Percentiles rank a stretch among this genome's conserved stretches.
Conservation (phyloP, 768 basidiomycete genomes). For the Pleurotus sapidus region DNA sequence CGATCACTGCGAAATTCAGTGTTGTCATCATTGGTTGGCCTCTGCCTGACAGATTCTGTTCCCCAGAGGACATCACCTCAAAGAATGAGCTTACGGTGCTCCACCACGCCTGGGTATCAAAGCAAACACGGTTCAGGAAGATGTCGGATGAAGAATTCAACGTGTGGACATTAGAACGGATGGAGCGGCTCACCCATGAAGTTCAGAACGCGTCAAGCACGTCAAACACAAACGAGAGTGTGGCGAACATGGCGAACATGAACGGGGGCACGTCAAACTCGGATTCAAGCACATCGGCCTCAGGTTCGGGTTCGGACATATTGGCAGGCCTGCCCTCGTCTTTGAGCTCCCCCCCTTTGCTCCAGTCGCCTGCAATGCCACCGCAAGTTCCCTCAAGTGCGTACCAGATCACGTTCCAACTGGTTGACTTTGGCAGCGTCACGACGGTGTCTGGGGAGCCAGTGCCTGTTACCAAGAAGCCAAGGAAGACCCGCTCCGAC, state of each 20-base stretch:
- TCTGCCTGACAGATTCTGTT: conserved; percentile 9
- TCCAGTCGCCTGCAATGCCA: too few relatives aligned
- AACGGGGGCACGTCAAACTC: too few relatives aligned
- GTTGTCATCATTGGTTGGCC: conserved; percentile 19
- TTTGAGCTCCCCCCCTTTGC: too few relatives aligned
- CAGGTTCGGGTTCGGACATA: too few relatives aligned
- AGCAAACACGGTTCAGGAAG: conserved; percentile 11
- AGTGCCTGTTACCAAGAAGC: not conserved
- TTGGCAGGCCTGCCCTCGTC: too few relatives aligned
- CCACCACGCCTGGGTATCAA: conserved; percentile 12
- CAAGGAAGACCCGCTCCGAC: not conserved
- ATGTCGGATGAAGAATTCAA: conserved; percentile 10
- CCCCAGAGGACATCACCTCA: conserved; percentile 11
- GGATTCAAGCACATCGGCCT: too few relatives aligned
- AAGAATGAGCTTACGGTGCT: conserved; percentile 11
- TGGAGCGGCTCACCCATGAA: too few relatives aligned
- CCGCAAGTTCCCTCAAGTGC: too few relatives aligned
- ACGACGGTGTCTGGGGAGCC: not conserved
- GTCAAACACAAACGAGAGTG: too few relatives aligned
- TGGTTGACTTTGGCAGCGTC: not conserved
- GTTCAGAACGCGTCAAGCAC: too few relatives aligned
- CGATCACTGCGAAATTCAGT: conserved; percentile 13
- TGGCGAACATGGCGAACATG: too few relatives aligned
- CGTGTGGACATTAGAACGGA: conserved; percentile 2
- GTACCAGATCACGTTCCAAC: too few relatives aligned